phyloP scores from a whole-genome alignment of 1,284 basidiomycete genomes.

The Malassezia obtusa region DNA sequence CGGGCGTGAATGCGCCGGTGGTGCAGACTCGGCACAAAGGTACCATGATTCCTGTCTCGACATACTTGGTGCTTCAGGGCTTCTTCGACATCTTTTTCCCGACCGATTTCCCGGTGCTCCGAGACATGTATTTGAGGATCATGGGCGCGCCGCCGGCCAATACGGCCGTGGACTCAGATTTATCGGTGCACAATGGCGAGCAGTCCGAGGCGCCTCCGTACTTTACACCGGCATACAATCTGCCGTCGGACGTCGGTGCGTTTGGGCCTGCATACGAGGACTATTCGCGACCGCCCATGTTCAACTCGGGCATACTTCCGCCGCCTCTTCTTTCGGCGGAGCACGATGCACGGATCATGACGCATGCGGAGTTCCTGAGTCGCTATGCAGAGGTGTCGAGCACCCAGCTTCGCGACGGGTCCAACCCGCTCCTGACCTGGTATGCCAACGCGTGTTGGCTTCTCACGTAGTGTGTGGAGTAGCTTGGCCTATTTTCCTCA shows the following conservation, averaged over 20 bases:
- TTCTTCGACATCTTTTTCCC: constrained; percentile 99
- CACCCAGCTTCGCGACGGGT: constrained; percentile 64
- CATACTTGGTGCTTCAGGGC: constrained; percentile 83
- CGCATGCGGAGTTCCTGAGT: constrained; percentile 69
- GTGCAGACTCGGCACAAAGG: constrained; percentile 85
- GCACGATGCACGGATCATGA: constrained; percentile 8
- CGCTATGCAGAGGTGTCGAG: constrained; percentile 64
- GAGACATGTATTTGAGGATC: constrained; percentile 24
- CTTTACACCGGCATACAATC: constrained; percentile 2
- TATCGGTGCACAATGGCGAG: neutral
- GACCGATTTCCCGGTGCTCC: constrained; percentile 71
- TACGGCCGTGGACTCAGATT: neutral
- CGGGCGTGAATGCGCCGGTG: constrained; percentile 78
- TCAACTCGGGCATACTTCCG: constrained; percentile 11
- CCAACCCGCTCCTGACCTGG: constrained; percentile 75
- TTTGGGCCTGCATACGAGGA: neutral
- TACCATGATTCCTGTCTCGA: constrained; percentile 69
- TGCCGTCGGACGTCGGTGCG: neutral
- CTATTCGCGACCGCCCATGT: neutral
- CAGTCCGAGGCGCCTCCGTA: neutral
- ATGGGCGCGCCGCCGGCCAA: constrained; percentile 23
- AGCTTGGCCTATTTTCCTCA: too few relatives aligned
- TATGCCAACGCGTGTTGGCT: constrained; percentile 72
- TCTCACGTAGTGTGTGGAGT: constrained; percentile 24
- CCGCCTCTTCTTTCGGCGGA: constrained; percentile 4